These are phyloP conservation scores for Cytospora chrysosperma DNA, from an alignment of 2,329 filamentous ascomycete genomes.

Conservation along the genomic window DNA sequence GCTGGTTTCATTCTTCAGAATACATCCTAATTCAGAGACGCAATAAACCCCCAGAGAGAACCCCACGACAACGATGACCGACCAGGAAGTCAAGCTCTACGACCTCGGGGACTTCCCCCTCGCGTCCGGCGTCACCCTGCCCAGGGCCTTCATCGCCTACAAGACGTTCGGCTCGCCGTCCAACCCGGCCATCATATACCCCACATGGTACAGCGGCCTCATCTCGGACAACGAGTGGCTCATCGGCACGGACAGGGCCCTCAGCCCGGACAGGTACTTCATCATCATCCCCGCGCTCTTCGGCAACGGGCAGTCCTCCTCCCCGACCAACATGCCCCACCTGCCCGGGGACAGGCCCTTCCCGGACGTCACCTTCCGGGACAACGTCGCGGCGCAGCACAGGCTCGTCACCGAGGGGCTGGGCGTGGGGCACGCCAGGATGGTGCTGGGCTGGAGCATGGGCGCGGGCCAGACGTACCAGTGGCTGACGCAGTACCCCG, in stretches of 20 bases:
- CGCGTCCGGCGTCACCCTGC: conserved; percentile 61
- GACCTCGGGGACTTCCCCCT: conserved; percentile 66
- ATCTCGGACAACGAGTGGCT: conserved; percentile 77
- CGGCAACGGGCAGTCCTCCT: conserved; percentile 53
- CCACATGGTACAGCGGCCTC: conserved; percentile 65
- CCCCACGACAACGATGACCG: conserved; percentile 2
- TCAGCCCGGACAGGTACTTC: conserved; percentile 56
- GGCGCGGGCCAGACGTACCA: conserved; percentile 55
- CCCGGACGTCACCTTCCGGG: conserved; percentile 45
- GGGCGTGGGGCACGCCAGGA: conserved; percentile 42
- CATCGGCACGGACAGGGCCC: conserved; percentile 61
- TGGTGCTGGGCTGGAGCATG: conserved; percentile 57
- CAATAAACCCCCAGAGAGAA: neutral
- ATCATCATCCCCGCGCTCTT: conserved; percentile 52
- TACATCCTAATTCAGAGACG: neutral
- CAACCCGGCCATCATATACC: conserved; percentile 69
- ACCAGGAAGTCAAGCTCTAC: conserved; percentile 42
- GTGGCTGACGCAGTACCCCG: conserved; percentile 48
- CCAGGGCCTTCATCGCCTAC: conserved; percentile 69
- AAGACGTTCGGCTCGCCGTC: conserved; percentile 68
- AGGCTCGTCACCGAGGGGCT: conserved; percentile 40
- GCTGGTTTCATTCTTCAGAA: no score
- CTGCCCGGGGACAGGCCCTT: conserved; percentile 36
- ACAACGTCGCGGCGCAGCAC: conserved; percentile 53
- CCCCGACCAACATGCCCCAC: conserved; percentile 47